Conservation (phyloP, 169 alveolate species). For the Theileria equi region DNA sequence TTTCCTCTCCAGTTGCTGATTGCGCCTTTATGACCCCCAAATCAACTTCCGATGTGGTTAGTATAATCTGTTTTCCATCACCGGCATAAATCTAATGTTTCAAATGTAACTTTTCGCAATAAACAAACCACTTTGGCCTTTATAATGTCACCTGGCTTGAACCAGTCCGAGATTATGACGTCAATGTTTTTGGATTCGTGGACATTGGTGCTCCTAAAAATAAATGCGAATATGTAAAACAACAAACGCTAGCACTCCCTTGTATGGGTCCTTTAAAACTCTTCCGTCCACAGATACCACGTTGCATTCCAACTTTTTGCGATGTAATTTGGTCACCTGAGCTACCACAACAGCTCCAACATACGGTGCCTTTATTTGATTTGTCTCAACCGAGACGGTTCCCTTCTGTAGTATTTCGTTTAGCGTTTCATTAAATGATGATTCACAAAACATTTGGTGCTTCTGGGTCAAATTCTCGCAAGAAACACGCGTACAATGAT, state of each 20-base stretch:
- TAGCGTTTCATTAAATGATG: too few species aligned
- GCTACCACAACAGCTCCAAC: constrained; percentile 61
- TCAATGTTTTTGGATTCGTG: constrained; percentile 59
- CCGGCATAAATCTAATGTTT: constrained; percentile 43
- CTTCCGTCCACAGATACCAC: constrained; percentile 22
- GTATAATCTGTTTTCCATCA: constrained; percentile 40
- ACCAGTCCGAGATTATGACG: constrained; percentile 42
- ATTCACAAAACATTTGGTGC: too few species aligned
- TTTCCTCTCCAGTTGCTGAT: constrained; percentile 12
- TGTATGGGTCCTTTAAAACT: constrained; percentile 12
- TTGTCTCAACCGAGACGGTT: constrained; percentile 4
- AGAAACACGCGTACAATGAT: neutral
- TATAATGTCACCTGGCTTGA: constrained; percentile 58
- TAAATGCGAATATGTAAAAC: neutral
- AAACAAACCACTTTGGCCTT: constrained; percentile 29
- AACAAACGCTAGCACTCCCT: constrained; percentile 31
- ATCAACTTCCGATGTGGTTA: constrained; percentile 34
- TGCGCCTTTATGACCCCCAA: constrained; percentile 45
- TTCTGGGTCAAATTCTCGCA: neutral
- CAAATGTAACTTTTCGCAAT: neutral
- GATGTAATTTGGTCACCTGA: constrained; percentile 19
- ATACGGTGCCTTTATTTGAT: constrained; percentile 12
- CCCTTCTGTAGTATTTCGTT: neutral
- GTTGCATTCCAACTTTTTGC: constrained; percentile 55
- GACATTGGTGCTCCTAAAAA: constrained; percentile 29